A percentile compares a stretch with the other conserved stretches of the same genome.
Conservation (phyloP, 2,329 filamentous ascomycete genomes). For the Sclerotinia minor region DNA sequence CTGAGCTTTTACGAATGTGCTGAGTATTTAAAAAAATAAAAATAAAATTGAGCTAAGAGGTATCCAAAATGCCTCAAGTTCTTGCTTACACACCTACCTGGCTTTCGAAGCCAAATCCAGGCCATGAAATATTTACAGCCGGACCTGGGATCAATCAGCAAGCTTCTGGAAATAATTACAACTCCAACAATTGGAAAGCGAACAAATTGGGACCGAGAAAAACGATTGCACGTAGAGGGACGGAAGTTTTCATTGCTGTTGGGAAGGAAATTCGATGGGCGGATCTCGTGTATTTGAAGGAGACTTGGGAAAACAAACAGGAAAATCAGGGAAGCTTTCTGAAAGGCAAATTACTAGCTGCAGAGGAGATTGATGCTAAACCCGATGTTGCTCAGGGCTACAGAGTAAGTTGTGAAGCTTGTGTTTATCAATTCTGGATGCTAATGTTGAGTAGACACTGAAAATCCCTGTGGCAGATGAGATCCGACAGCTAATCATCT, state of each 20-base stretch:
- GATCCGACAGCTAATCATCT: constrained; percentile 82
- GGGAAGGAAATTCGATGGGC: constrained; percentile 92
- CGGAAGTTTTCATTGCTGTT: constrained; percentile 84
- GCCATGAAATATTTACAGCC: constrained; percentile 72
- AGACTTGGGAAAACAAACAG: constrained; percentile 50
- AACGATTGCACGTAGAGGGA: constrained; percentile 77
- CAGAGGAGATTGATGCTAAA: constrained; percentile 33
- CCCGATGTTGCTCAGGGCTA: constrained; percentile 47
- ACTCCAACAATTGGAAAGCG: constrained; percentile 46
- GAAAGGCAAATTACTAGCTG: constrained; percentile 31
- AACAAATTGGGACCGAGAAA: constrained; percentile 52
- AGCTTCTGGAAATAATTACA: constrained; percentile 30
- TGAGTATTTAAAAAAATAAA: constrained; percentile 29
- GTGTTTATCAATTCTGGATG: constrained; percentile 28
- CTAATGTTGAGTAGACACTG: constrained; percentile 59
- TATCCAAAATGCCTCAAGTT: constrained; percentile 73
- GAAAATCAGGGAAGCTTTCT: constrained; percentile 30
- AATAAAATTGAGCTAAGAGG: constrained; percentile 26
- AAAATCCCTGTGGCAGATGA: constrained; percentile 76
- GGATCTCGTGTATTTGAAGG: constrained; percentile 78
- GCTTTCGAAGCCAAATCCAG: constrained; percentile 76
- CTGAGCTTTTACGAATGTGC: constrained; percentile 21
- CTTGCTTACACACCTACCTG: constrained; percentile 83
- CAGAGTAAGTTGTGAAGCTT: constrained; percentile 46
- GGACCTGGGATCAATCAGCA: constrained; percentile 42